Percentiles rank a stretch among this genome's conserved stretches.
Evolutionary conservation across 306 rosid species (phyloP).

Genomic region (Sicyos baderoa): DNA sequence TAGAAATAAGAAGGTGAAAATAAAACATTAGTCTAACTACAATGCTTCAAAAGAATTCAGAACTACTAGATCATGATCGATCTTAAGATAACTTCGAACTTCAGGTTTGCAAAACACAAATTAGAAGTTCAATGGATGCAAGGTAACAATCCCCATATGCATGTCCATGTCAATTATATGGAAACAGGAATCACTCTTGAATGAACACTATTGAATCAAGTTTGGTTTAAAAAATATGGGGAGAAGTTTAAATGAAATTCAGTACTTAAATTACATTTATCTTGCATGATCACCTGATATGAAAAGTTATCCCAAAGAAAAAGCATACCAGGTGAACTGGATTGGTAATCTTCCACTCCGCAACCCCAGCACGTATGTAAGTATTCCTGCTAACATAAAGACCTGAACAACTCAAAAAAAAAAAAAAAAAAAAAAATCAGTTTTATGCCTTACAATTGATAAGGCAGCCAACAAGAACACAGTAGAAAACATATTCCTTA

Average conservation of each 20-base stretch:
- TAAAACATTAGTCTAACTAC: not conserved
- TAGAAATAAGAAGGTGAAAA: not conserved
- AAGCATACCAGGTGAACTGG: conserved; percentile 82
- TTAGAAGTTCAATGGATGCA: not conserved
- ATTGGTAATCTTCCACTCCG: conserved; percentile 84
- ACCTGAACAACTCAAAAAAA: conserved; percentile 40
- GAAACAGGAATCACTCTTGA: not conserved
- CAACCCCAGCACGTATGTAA: conserved; percentile 81
- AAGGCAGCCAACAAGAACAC: not conserved
- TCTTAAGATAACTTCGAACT: not conserved
- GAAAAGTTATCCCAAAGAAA: not conserved
- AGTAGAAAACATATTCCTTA: not conserved
- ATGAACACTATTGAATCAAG: not conserved
- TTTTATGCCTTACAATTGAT: not conserved
- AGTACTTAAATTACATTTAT: not conserved
- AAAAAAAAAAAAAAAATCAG: not conserved
- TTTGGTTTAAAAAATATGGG: not conserved
- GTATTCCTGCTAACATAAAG: conserved; percentile 93
- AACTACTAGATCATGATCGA: not conserved
- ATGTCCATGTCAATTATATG: not conserved
- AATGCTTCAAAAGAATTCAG: not conserved
- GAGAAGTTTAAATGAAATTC: not conserved
- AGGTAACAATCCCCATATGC: not conserved
- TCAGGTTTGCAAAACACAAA: not conserved
- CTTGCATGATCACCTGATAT: not conserved